These are phyloP conservation scores for Cyanidium caldarium DNA, from an alignment of 23 red algal genomes.

Conservation along the genomic window DNA sequence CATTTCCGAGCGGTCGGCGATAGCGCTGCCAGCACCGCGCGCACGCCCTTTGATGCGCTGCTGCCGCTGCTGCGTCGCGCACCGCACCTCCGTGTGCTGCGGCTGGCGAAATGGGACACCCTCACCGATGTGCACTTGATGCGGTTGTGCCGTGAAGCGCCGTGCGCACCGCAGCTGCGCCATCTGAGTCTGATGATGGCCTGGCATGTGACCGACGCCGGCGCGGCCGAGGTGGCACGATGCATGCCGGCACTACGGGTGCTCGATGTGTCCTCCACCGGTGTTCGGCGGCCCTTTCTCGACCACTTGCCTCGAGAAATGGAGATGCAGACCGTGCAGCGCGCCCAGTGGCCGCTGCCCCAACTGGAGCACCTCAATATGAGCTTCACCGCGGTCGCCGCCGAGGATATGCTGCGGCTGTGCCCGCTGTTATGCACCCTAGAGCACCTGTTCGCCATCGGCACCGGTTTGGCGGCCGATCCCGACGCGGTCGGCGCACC, in stretches of 20 bases:
- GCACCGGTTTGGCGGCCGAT: background rate
- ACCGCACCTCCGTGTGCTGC: background rate
- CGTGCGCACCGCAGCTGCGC: background rate
- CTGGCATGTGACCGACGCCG: background rate
- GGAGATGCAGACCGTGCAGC: background rate
- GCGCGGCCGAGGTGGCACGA: background rate
- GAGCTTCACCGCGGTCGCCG: background rate
- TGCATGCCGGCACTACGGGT: background rate
- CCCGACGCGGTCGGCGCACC: background rate
- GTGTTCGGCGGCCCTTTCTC: background rate
- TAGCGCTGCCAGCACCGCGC: background rate
- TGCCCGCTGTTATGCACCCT: background rate
- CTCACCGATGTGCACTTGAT: background rate
- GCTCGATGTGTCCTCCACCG: background rate
- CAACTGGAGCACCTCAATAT: background rate
- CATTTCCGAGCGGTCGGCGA: background rate
- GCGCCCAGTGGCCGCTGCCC: background rate
- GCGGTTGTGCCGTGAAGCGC: background rate
- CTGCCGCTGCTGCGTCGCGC: background rate
- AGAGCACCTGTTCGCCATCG: background rate
- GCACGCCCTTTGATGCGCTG: background rate
- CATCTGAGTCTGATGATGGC: constrained; percentile 6
- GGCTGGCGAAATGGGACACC: background rate
- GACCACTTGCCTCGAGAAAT: background rate
- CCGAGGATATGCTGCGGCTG: background rate